Base-by-base conservation (phyloP, 164 flowering plant genomes). In the Liquidambar formosana region DNA sequence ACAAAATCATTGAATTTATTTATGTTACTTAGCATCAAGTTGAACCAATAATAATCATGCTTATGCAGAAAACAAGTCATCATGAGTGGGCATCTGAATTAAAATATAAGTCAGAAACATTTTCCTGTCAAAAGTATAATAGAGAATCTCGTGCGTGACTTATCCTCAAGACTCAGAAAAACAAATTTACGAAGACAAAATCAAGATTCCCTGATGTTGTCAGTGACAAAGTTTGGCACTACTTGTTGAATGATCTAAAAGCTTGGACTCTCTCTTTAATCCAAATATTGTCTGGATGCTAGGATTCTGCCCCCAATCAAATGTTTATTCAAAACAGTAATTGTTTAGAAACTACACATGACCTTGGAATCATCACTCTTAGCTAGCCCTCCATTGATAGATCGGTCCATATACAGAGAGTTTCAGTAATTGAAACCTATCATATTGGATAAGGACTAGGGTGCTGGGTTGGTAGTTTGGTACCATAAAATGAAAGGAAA, bases 141-240 rank as follows among this genome's bases (percentile, higher is more conserved):
- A 1, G n/a, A 18, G 48, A 61, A 61, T 61, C 48, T 61, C 41
- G 46, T n/a, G 25, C 10, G 25, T 41, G 48, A 61, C 47, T 61
- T 61, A 19, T 41, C 48, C 25, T 18, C 48, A 41, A 41, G 44
- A 18, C 48, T 19, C 2, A 27, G 4, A 46, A 49, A 65, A 51
- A 11, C 18, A 28, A 18, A 11, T 44, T 19, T 2, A 12, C 23
- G 58, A 6, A 58, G 69, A 68, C 69, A 74, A 73, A 74, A 41
- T 53, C 73, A 52, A 69, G 77, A 74, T 74, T 74, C 73, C 70
- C 66, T 49, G 54, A 49, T 52, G 12, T 45, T 52, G 66, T 65
- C 70, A 60, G 16, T n/a, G 53, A 33, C 41, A 2, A n/a, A n/a
- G 41, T 63, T 56, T 56, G 72, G 5, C 41, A 4, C 21, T 4